Percentiles rank a stretch among this genome's conserved stretches.
These are phyloP conservation scores for Vinca minor DNA, from an alignment of 257 asterid genomes.

Conservation along the genomic window DNA sequence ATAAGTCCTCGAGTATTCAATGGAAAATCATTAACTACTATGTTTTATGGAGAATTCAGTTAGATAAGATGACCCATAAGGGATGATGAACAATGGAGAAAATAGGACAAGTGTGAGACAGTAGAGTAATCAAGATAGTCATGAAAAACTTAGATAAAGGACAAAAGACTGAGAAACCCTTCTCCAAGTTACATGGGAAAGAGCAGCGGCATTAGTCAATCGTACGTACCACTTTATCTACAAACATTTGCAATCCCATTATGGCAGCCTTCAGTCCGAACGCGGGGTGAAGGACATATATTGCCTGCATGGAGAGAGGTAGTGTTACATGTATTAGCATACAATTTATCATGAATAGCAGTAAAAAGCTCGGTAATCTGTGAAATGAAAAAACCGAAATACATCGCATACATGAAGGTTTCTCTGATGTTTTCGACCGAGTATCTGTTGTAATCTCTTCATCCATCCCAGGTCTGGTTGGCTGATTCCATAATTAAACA, in stretches of 20 bases:
- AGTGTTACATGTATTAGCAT: constrained; percentile 5
- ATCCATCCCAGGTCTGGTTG: constrained; percentile 98
- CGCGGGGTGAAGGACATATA: constrained; percentile 88
- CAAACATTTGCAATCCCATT: constrained; percentile 64
- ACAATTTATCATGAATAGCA: constrained; percentile 1
- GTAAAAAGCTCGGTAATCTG: too few relatives aligned
- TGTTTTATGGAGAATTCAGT: constrained; percentile 1
- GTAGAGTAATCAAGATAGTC: not conserved
- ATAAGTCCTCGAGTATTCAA: too few relatives aligned
- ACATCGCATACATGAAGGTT: constrained; percentile 74
- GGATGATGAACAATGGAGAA: not conserved
- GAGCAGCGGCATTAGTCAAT: not conserved
- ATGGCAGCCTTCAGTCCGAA: constrained; percentile 84
- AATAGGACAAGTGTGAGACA: too few relatives aligned
- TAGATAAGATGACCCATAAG: not conserved
- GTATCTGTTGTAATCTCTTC: constrained; percentile 82
- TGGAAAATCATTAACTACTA: not conserved
- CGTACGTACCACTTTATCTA: constrained; percentile 71
- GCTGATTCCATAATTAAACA: constrained; percentile 37
- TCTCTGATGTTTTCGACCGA: constrained; percentile 92
- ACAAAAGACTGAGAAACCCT: not conserved
- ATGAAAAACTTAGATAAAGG: not conserved
- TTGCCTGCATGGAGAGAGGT: constrained; percentile 46
- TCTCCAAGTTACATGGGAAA: not conserved
- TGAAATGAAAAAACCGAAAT: not conserved